phyloP scores from a whole-genome alignment of 2,329 filamentous ascomycete species.

The Diaporthe longicolla region DNA sequence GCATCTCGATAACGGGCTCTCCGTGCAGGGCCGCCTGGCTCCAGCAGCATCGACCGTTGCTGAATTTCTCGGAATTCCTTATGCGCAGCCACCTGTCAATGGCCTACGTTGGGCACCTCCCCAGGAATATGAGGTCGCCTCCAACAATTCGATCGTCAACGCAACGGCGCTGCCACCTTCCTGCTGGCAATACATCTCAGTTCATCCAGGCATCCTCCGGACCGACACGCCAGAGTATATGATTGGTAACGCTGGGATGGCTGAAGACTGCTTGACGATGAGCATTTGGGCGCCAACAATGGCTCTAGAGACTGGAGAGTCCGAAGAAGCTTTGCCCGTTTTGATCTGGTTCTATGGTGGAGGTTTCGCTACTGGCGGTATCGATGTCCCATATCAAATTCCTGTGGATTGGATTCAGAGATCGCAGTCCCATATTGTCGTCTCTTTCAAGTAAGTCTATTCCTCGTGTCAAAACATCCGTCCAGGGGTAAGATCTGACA shows the following conservation, averaged over 20 bases:
- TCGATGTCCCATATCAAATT: conserved; percentile 61
- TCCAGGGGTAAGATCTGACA: not conserved
- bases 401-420: conserved; percentile 59
- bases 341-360: conserved; percentile 64
- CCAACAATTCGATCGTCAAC: conserved; percentile 50
- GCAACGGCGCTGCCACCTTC: conserved; percentile 48
- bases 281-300: conserved; percentile 58
- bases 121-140: conserved; percentile 44
- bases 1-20: conserved; percentile 26
- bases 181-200: conserved; percentile 33
- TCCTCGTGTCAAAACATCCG: too few relatives aligned
- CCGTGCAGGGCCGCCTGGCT: conserved; percentile 20
- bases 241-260: conserved; percentile 43
- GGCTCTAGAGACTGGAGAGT: conserved; percentile 16
- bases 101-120: conserved; percentile 50
- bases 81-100: conserved; percentile 53
- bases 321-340: conserved; percentile 54
- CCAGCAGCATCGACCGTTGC: conserved; percentile 45
- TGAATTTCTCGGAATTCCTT: conserved; percentile 56
- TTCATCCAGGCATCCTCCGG: conserved; percentile 23
- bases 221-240: conserved; percentile 46
- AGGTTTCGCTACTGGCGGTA: conserved; percentile 59
- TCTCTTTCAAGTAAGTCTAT: conserved; percentile 32
- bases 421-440: conserved; percentile 51
- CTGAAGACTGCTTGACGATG: conserved; percentile 60